Evolutionary conservation across 495 filamentous ascomycete genomes (phyloP).

Genomic region (Haplographium delicatum): DNA sequence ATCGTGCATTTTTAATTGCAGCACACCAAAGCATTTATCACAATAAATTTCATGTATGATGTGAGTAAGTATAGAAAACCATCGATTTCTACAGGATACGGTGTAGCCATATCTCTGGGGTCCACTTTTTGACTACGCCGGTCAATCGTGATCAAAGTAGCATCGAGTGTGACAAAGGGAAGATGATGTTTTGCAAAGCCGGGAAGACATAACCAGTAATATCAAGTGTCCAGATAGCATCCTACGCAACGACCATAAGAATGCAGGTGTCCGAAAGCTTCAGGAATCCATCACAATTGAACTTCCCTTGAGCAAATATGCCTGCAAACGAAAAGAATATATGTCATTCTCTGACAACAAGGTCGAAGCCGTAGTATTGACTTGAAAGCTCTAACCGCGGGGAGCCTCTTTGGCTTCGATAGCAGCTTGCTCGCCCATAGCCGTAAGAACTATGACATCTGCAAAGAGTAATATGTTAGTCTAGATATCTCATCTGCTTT

Average conservation of each 20-base stretch:
- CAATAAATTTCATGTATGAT: background rate
- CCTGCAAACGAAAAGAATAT: constrained; percentile 16
- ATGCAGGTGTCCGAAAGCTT: constrained; percentile 22
- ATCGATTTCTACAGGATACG: constrained; percentile 31
- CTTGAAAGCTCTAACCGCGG: constrained; percentile 22
- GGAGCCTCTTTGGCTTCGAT: constrained; percentile 93
- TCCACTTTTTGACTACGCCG: constrained; percentile 27
- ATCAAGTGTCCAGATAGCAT: constrained; percentile 26
- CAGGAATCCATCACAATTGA: constrained; percentile 19
- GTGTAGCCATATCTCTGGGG: constrained; percentile 24
- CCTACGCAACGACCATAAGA: constrained; percentile 25
- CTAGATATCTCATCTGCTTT: background rate
- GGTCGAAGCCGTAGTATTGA: constrained; percentile 24
- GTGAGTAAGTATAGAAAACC: constrained; percentile 1
- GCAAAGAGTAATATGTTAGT: constrained; percentile 20
- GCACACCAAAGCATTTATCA: background rate
- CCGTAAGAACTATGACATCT: constrained; percentile 87
- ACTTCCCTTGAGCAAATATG: constrained; percentile 9
- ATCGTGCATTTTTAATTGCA: background rate
- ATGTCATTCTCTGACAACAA: constrained; percentile 24
- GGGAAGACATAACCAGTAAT: constrained; percentile 28
- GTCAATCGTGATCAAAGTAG: constrained; percentile 25
- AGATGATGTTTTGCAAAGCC: constrained; percentile 23
- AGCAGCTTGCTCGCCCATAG: constrained; percentile 92
- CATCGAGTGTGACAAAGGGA: constrained; percentile 23